Evolutionary conservation across 2,329 filamentous ascomycete species (phyloP).

Genomic region (Cercospora berteroae): DNA sequence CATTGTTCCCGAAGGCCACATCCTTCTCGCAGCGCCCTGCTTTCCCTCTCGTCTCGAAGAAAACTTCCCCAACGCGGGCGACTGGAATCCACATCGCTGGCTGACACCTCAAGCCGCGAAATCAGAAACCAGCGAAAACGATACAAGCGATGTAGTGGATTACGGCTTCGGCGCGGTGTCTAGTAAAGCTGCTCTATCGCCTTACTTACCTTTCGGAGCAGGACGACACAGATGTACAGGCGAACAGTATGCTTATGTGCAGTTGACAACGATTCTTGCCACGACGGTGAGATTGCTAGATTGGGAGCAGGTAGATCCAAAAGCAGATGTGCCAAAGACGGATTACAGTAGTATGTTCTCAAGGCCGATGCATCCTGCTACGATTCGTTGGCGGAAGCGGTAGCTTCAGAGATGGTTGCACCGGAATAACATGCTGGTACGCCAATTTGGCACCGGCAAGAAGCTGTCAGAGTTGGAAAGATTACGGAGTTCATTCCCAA

Average conservation of each 20-base stretch:
- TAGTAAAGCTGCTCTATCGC: conserved; percentile 82
- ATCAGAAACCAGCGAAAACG: conserved; percentile 36
- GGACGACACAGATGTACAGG: conserved; percentile 92
- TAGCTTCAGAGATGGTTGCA: too few species aligned
- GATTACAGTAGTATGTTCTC: conserved; percentile 60
- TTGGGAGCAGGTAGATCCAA: conserved; percentile 72
- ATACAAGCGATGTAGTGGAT: conserved; percentile 67
- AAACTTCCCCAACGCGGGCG: conserved; percentile 77
- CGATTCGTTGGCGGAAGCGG: neutral
- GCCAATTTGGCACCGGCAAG: too few species aligned
- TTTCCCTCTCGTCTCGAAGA: conserved; percentile 68
- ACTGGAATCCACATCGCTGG: conserved; percentile 92
- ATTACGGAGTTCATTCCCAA: neutral
- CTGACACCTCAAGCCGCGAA: conserved; percentile 46
- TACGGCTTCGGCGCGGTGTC: conserved; percentile 85
- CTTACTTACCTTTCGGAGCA: conserved; percentile 91
- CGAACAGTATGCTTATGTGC: conserved; percentile 92
- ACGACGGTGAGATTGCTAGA: conserved; percentile 76
- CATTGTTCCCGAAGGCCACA: conserved; percentile 75
- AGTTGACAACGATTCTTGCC: conserved; percentile 82
- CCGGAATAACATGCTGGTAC: too few species aligned
- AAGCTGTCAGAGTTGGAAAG: too few species aligned
- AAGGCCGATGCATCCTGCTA: conserved; percentile 34
- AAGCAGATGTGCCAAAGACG: conserved; percentile 64
- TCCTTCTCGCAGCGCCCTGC: conserved; percentile 78